Percentiles rank a stretch among this genome's conserved stretches.
Conservation (phyloP, 2,329 filamentous ascomycete species). For the Pyricularia sp. region DNA sequence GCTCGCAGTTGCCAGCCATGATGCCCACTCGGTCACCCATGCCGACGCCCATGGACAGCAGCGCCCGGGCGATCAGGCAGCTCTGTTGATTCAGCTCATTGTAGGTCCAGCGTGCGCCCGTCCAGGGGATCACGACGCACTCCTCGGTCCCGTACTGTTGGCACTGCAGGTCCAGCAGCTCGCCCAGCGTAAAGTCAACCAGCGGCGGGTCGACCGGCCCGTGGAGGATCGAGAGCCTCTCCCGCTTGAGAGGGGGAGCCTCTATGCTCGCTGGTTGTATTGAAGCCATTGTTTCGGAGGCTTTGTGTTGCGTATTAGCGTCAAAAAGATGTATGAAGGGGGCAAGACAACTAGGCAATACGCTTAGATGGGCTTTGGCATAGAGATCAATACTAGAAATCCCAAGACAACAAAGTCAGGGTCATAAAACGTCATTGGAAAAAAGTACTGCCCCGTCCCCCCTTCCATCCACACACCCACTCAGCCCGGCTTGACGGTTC, state of each 20-base stretch:
- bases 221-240: constrained; percentile 50
- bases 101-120: constrained; percentile 65
- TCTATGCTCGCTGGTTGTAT: neutral
- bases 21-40: constrained; percentile 64
- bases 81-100: constrained; percentile 54
- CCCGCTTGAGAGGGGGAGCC: constrained; percentile 19
- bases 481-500: neutral
- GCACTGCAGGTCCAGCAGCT: constrained; percentile 63
- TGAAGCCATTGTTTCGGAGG: neutral
- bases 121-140: constrained; percentile 68
- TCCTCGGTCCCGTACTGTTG: constrained; percentile 56
- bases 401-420: neutral
- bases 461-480: neutral
- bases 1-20: constrained; percentile 70
- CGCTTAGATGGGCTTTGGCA: neutral
- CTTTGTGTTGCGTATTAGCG: neutral
- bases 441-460: neutral
- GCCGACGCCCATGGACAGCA: constrained; percentile 57
- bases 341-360: neutral
- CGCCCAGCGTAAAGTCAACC: constrained; percentile 61
- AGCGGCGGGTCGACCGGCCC: constrained; percentile 61
- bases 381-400: neutral
- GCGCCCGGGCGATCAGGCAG: constrained; percentile 51
- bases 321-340: neutral
- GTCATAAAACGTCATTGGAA: neutral